These are phyloP conservation scores for Kwoniella mangroviensis DNA, from an alignment of 768 basidiomycete genomes.

Conservation along the genomic window DNA sequence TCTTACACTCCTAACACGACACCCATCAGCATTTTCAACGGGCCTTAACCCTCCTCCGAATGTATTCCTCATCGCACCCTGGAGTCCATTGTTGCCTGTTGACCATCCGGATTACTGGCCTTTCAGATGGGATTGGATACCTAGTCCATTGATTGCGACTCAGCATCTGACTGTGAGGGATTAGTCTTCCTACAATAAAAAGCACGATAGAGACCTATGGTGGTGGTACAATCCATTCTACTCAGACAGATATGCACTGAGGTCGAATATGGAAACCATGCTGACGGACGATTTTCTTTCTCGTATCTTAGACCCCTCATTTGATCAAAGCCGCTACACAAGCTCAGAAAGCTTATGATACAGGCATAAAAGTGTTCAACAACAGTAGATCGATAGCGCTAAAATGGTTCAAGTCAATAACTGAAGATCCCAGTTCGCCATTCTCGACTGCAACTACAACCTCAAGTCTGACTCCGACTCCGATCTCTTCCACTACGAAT, in stretches of 20 bases:
- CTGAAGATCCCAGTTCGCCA: conserved; percentile 9
- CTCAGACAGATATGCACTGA: no score
- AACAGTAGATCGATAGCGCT: conserved; percentile 7
- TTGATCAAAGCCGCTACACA: conserved; percentile 35
- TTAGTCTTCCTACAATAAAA: no score
- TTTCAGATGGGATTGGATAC: conserved; percentile 40
- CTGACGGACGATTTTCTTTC: no score
- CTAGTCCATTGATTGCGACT: conserved; percentile 36
- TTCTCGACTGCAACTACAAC: conserved; percentile 5
- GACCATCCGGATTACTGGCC: conserved; percentile 39
- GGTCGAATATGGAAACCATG: no score
- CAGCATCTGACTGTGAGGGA: conserved; percentile 45
- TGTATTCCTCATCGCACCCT: conserved; percentile 44
- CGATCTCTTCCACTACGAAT: neutral
- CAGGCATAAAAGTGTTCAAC: conserved; percentile 10
- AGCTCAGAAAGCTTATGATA: conserved; percentile 30
- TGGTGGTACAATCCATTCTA: no score
- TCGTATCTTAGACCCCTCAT: conserved; percentile 28
- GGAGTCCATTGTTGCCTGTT: conserved; percentile 41
- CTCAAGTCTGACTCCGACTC: neutral
- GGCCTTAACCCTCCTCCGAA: conserved; percentile 36
- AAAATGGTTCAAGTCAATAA: conserved; percentile 21
- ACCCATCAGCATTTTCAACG: conserved; percentile 31
- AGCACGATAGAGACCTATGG: no score
- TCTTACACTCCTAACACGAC: conserved; percentile 37